Percentiles rank a stretch among this genome's conserved stretches.
phyloP scores from a whole-genome alignment of 2,329 filamentous ascomycete genomes.

The Xylariaceae sp. region DNA sequence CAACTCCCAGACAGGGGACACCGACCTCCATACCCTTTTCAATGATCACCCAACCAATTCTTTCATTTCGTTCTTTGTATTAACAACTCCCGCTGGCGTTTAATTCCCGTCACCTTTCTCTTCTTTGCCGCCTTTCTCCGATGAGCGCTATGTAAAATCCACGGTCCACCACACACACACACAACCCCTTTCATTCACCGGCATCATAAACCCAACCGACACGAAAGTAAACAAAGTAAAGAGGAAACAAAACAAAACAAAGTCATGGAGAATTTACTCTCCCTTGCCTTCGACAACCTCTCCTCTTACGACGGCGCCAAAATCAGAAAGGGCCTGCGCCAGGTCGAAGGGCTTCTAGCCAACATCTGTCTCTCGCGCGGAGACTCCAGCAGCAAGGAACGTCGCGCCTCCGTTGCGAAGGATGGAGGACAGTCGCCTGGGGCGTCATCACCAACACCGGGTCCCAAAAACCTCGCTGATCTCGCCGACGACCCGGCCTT shows the following conservation, averaged over 20 bases:
- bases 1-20: slow-evolving; percentile 1
- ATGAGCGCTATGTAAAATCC: too few relatives aligned
- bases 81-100: slow-evolving; percentile 8
- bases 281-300: slow-evolving; percentile 91
- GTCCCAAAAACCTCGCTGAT: slow-evolving; percentile 60
- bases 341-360: slow-evolving; percentile 88
- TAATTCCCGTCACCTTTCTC: neutral
- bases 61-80: slow-evolving; percentile 16
- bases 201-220: neutral
- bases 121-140: too few relatives aligned
- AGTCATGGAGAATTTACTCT: slow-evolving; percentile 82
- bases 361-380: slow-evolving; percentile 77
- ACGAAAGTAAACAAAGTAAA: neutral
- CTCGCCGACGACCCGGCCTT: slow-evolving; percentile 82
- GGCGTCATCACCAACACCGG: slow-evolving; percentile 26
- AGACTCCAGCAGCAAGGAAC: slow-evolving; percentile 20
- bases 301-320: slow-evolving; percentile 86
- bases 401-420: slow-evolving; percentile 28
- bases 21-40: neutral
- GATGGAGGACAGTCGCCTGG: slow-evolving; percentile 28
- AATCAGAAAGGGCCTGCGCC: slow-evolving; percentile 86
- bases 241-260: neutral
- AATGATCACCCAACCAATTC: slow-evolving; percentile 2
- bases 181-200: neutral
- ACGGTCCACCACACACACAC: too few relatives aligned